Percentiles rank a stretch among this genome's conserved stretches.
These are phyloP conservation scores for Plectranthus barbatus DNA, from an alignment of 257 asterid species.

Conservation along the genomic window DNA sequence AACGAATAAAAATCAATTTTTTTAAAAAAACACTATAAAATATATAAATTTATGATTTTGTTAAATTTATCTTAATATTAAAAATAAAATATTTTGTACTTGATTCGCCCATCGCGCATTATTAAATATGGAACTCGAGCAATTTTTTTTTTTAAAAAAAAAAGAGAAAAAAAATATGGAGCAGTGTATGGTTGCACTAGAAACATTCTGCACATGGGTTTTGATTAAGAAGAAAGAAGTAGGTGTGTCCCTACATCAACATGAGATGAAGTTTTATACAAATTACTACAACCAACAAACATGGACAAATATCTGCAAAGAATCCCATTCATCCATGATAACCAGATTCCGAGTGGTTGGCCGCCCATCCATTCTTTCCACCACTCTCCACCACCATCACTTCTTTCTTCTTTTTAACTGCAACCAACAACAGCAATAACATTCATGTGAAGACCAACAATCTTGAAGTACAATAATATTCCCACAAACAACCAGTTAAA, in stretches of 20 bases:
- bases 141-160: too few relatives aligned
- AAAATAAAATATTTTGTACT: too few relatives aligned
- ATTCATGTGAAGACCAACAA: not conserved
- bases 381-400: constrained; percentile 14
- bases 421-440: constrained; percentile 1
- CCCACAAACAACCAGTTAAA: not conserved
- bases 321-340: constrained; percentile 20
- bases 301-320: constrained; percentile 14
- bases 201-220: constrained; percentile 34
- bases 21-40: too few relatives aligned
- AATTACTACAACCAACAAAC: constrained; percentile 13
- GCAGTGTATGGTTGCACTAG: constrained; percentile 17
- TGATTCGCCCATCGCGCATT: too few relatives aligned
- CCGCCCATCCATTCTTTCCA: constrained; percentile 20
- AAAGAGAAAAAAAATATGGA: not conserved
- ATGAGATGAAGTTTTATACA: constrained; percentile 26
- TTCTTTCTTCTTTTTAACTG: constrained; percentile 26
- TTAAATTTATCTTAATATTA: too few relatives aligned
- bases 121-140: too few relatives aligned
- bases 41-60: too few relatives aligned
- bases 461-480: not conserved
- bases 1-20: too few relatives aligned
- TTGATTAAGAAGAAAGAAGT: too few relatives aligned
- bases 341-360: constrained; percentile 7
- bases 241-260: too few relatives aligned